Percentiles rank a stretch among this genome's conserved stretches.
These are phyloP conservation scores for Monotropa hypopitys DNA, from an alignment of 179 eudicot species.

Conservation along the genomic window DNA sequence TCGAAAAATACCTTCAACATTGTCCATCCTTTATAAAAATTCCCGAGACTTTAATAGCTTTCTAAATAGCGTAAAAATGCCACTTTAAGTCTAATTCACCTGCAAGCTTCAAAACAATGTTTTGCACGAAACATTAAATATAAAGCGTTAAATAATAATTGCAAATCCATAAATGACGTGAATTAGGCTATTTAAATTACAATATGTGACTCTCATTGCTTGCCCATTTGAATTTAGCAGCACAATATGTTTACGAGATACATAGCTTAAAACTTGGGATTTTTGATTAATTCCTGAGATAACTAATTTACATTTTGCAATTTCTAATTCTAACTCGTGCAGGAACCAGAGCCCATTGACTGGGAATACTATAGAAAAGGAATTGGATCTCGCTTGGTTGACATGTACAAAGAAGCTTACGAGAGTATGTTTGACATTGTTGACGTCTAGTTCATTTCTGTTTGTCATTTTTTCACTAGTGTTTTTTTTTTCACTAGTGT, in stretches of 20 bases:
- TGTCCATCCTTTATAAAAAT: too few species aligned
- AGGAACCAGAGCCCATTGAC: constrained; percentile 92
- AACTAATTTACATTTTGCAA: background rate
- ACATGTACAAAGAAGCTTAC: constrained; percentile 89
- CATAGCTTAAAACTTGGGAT: background rate
- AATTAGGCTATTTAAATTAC: too few species aligned
- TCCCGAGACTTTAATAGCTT: too few species aligned
- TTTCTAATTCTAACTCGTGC: constrained; percentile 8
- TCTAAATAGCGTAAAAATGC: too few species aligned
- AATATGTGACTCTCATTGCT: too few species aligned
- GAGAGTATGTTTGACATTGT: constrained; percentile 41
- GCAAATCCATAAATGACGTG: too few species aligned
- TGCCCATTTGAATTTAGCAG: background rate
- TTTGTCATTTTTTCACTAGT: background rate
- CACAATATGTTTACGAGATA: background rate
- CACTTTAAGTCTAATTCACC: too few species aligned
- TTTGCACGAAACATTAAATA: too few species aligned
- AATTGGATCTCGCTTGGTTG: constrained; percentile 77
- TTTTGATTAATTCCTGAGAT: background rate
- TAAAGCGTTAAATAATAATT: too few species aligned
- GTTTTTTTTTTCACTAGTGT: background rate
- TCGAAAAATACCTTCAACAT: too few species aligned
- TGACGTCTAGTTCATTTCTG: background rate
- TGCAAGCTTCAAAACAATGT: too few species aligned
- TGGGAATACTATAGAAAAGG: constrained; percentile 96